phyloP scores from a whole-genome alignment of 768 basidiomycete genomes.

The Stropharia rugosoannulata region DNA sequence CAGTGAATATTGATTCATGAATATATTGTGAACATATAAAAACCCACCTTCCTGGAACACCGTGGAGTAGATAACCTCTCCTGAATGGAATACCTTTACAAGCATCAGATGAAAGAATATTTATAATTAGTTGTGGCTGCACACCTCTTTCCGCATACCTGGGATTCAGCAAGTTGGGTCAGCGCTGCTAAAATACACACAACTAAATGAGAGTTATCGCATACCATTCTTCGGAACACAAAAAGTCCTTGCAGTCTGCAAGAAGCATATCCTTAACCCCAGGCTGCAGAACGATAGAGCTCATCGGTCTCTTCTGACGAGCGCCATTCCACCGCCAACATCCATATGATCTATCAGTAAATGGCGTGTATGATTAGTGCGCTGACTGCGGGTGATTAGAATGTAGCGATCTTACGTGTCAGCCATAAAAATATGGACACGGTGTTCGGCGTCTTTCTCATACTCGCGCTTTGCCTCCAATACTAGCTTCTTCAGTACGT shows the following conservation, averaged over 20 bases:
- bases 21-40: constrained; percentile 9
- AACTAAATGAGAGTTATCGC: constrained; percentile 29
- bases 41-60: constrained; percentile 78
- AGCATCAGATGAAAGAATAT: constrained; percentile 11
- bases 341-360: constrained; percentile 52
- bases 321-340: constrained; percentile 91
- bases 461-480: constrained; percentile 86
- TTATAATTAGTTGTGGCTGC: constrained; percentile 15
- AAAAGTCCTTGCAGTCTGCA: constrained; percentile 82
- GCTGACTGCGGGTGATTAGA: constrained; percentile 11
- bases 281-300: constrained; percentile 88
- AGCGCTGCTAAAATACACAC: constrained; percentile 15
- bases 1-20: constrained; percentile 3
- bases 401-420: constrained; percentile 63
- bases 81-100: constrained; percentile 80
- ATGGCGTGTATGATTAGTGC: constrained; percentile 10
- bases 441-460: constrained; percentile 88
- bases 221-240: constrained; percentile 83
- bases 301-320: constrained; percentile 86
- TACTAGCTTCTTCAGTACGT: constrained; percentile 84
- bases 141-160: constrained; percentile 93
- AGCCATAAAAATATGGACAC: constrained; percentile 86
- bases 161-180: constrained; percentile 10
- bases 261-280: constrained; percentile 91
- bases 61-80: constrained; percentile 80